Evolutionary conservation across 1,284 basidiomycete species (phyloP).

Genomic region (Rhizoctonia solani): DNA sequence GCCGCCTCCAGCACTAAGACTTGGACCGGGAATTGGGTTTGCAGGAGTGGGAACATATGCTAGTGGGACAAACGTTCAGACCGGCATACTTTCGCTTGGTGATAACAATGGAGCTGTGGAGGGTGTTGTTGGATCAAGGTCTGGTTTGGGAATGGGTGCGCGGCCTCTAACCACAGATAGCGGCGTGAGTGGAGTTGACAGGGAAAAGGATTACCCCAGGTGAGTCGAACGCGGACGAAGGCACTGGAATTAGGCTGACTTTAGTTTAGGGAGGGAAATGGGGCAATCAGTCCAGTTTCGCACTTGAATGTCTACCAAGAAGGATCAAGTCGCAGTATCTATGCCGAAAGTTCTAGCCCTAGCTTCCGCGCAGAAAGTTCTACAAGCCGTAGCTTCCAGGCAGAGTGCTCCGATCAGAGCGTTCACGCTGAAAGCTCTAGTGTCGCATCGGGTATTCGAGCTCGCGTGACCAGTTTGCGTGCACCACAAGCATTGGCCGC

Average conservation of each 20-base stretch:
- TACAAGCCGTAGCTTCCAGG: background rate
- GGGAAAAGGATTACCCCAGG: background rate
- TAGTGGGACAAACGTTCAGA: slow-evolving; percentile 7
- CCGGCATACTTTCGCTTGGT: background rate
- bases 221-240: background rate
- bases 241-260: too few species aligned
- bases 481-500: slow-evolving; percentile 11
- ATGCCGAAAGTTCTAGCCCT: background rate
- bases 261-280: background rate
- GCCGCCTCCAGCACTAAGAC: slow-evolving; percentile 10
- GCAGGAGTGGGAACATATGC: slow-evolving; percentile 10
- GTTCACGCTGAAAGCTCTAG: slow-evolving; percentile 14
- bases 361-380: slow-evolving; percentile 9
- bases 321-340: background rate
- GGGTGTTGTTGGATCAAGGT: background rate
- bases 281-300: background rate
- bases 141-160: background rate
- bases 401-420: slow-evolving; percentile 20
- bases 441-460: slow-evolving; percentile 22
- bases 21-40: slow-evolving; percentile 25
- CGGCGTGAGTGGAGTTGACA: background rate
- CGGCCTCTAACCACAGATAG: background rate
- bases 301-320: background rate
- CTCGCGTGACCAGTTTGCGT: slow-evolving; percentile 31
- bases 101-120: background rate